Percentiles rank a stretch among this genome's conserved stretches.
Evolutionary conservation across 768 basidiomycete genomes (phyloP).

Genomic region (Tylopilus vinaceipallidus): DNA sequence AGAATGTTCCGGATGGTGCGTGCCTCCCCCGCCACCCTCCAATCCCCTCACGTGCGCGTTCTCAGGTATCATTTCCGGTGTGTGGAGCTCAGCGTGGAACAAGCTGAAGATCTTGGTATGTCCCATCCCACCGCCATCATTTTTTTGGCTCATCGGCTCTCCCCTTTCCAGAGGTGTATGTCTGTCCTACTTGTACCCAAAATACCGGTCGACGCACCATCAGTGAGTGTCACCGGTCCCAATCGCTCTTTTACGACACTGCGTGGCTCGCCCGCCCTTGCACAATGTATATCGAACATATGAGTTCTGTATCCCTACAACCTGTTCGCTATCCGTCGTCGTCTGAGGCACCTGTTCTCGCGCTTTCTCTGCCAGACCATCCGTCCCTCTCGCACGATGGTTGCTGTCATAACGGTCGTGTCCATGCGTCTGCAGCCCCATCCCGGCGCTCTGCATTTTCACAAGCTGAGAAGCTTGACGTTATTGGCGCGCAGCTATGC

Average conservation of each 20-base stretch:
- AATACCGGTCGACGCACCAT: slow-evolving; percentile 63
- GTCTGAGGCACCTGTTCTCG: slow-evolving; percentile 32
- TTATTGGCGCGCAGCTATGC: slow-evolving; percentile 34
- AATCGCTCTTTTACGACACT: slow-evolving; percentile 29
- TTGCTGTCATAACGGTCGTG: slow-evolving; percentile 34
- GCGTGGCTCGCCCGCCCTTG: slow-evolving; percentile 22
- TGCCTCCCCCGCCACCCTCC: slow-evolving; percentile 1
- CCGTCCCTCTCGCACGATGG: slow-evolving; percentile 27
- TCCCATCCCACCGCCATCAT: slow-evolving; percentile 17
- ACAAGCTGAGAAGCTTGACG: slow-evolving; percentile 35
- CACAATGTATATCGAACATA: slow-evolving; percentile 38
- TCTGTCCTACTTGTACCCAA: slow-evolving; percentile 54
- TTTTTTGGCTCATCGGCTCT: slow-evolving; percentile 14
- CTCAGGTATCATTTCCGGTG: slow-evolving; percentile 87
- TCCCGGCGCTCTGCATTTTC: slow-evolving; percentile 26
- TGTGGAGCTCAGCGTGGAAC: slow-evolving; percentile 55
- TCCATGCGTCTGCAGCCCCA: slow-evolving; percentile 27
- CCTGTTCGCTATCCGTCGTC: slow-evolving; percentile 33
- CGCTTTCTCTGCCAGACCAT: slow-evolving; percentile 35
- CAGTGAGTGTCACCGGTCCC: slow-evolving; percentile 65
- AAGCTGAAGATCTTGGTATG: slow-evolving; percentile 81
- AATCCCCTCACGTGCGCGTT: slow-evolving; percentile 3
- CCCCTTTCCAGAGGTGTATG: slow-evolving; percentile 50
- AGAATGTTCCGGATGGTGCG: slow-evolving; percentile 71
- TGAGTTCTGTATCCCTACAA: slow-evolving; percentile 36